Percentiles rank a stretch among this genome's conserved stretches.
These are phyloP conservation scores for Botrytis porri DNA, from an alignment of 2,329 filamentous ascomycete species.

Conservation along the genomic window DNA sequence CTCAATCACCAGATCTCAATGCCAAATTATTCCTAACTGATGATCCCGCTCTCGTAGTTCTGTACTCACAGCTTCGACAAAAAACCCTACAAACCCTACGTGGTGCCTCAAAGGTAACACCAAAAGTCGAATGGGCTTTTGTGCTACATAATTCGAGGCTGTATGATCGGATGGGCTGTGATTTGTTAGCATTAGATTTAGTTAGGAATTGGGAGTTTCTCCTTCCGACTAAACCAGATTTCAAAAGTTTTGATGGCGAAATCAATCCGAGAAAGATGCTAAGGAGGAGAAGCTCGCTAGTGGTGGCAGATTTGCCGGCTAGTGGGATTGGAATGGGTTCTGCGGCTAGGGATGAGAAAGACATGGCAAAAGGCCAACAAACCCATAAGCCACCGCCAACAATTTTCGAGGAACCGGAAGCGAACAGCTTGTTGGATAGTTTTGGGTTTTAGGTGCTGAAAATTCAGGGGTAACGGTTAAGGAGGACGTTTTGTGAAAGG, in stretches of 20 bases:
- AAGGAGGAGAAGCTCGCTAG: constrained; percentile 69
- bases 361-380: constrained; percentile 23
- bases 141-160: constrained; percentile 79
- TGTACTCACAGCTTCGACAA: constrained; percentile 83
- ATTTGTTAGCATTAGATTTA: constrained; percentile 77
- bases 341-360: constrained; percentile 39
- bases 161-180: constrained; percentile 91
- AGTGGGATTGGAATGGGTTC: constrained; percentile 34
- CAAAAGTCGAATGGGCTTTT: constrained; percentile 82
- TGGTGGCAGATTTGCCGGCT: constrained; percentile 70
- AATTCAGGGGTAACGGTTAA: neutral
- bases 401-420: constrained; percentile 89
- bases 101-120: constrained; percentile 78
- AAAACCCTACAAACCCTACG: constrained; percentile 79
- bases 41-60: constrained; percentile 80
- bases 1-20: constrained; percentile 65
- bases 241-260: constrained; percentile 41
- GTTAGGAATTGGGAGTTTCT: constrained; percentile 83
- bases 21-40: constrained; percentile 82
- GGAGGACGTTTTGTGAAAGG: neutral
- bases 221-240: constrained; percentile 45
- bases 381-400: constrained; percentile 61
- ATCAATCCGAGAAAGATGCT: constrained; percentile 55
- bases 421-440: constrained; percentile 81
- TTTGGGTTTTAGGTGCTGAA: constrained; percentile 71